A percentile compares a stretch with the other conserved stretches of the same genome.
These are phyloP conservation scores for Daedaleopsis sinensis DNA, from an alignment of 768 basidiomycete genomes.

Conservation along the genomic window DNA sequence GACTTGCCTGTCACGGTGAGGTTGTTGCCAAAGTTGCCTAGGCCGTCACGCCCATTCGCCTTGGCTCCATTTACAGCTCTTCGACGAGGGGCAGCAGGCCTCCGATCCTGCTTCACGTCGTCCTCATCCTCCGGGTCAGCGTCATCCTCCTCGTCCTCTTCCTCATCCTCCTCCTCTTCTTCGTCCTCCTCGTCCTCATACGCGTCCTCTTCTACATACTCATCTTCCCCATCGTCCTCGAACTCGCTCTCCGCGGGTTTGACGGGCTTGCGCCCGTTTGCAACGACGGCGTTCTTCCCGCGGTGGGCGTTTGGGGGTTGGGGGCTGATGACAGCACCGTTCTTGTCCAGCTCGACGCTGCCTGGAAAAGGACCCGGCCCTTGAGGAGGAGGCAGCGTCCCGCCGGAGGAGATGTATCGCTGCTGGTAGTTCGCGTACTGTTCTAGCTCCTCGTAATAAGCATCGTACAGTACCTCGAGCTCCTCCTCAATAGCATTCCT, in stretches of 20 bases:
- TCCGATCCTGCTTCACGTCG: constrained; percentile 31
- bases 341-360: constrained; percentile 94
- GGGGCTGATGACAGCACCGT: constrained; percentile 66
- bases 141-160: constrained; percentile 66
- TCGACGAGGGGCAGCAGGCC: constrained; percentile 29
- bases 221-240: constrained; percentile 63
- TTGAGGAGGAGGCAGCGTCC: constrained; percentile 87
- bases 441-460: constrained; percentile 99
- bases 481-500: constrained; percentile 99
- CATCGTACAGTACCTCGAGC: constrained; percentile 99
- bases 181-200: constrained; percentile 66
- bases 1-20: constrained; percentile 80
- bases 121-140: constrained; percentile 37
- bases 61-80: constrained; percentile 44
- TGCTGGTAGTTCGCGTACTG: constrained; percentile 98
- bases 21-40: constrained; percentile 80
- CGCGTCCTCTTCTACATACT: constrained; percentile 56
- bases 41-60: constrained; percentile 58
- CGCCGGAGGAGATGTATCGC: constrained; percentile 90
- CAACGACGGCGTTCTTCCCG: constrained; percentile 31
- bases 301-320: constrained; percentile 31
- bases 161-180: constrained; percentile 73
- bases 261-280: constrained; percentile 46
- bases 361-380: constrained; percentile 99
- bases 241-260: constrained; percentile 64